Base-by-base conservation (phyloP, 345 rosid genomes). In the Noccaea caerulescens region DNA sequence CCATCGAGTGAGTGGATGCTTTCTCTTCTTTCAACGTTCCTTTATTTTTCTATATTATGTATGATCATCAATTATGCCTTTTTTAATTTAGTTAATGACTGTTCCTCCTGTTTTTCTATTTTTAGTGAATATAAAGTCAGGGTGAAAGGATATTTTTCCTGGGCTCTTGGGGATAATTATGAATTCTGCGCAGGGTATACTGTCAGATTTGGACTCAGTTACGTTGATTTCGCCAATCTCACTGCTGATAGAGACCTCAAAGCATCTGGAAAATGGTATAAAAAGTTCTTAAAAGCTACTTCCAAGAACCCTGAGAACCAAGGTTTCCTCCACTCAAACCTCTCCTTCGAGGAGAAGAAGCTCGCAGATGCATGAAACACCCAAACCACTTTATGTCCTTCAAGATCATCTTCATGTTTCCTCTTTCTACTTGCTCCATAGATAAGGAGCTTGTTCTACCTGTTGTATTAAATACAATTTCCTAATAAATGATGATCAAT, bases 131-230 rank as follows among this genome's bases (percentile, higher is more conserved):
- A 9, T 1, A 0, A 6, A 5, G n/a, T 16, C 44, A 73, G 65
- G 4, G 59, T 73, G 43, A 73, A 58, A 56, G 66, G 66, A 57
- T 73, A 73, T 44, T 64, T 66, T 64, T 58, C 6, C 1, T 73
- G 77, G 71, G 6, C 77, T 57, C 71, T 73, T 38, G 77, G 52
- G 2, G 71, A 73, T 38, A 73, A 65, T 47, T 65, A 73, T 42
- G 72, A 73, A 39, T 73, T 73, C 4, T 8, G 52, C 11, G 9
- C 16, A 7, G 72, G 66, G 2, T 73, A 11, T 30, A 55, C 58
- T 51, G 59, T 73, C 16, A 65, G 60, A 57, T 73, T 73, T 5
- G 77, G 77, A 56, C 11, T 73, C 8, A 73, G 53, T 49, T 73
- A 73, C 52, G 25, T 65, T 49, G 45, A 65, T 33, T 73, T 59